Conservation (phyloP, 1,284 basidiomycete species). For the Tilletia indica region DNA sequence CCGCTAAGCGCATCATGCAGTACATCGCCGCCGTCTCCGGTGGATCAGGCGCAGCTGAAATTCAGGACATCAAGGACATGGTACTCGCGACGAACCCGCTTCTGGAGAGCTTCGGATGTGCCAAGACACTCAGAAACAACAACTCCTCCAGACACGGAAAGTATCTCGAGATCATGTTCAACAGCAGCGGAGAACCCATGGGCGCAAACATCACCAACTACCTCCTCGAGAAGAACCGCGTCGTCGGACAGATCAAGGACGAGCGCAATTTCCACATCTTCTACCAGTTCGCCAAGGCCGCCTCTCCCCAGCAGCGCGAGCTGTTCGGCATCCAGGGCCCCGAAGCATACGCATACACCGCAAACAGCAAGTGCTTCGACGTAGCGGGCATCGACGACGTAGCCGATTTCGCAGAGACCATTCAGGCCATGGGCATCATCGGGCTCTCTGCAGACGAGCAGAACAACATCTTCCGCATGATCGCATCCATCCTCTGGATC, state of each 20-base stretch:
- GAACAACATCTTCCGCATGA: slow-evolving; percentile 86
- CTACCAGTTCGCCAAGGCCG: slow-evolving; percentile 98
- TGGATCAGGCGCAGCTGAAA: slow-evolving; percentile 67
- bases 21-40: slow-evolving; percentile 97
- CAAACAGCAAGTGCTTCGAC: slow-evolving; percentile 83
- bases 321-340: slow-evolving; percentile 94
- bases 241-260: slow-evolving; percentile 92
- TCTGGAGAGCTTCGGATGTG: slow-evolving; percentile 96
- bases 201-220: slow-evolving; percentile 99
- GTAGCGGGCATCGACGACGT: slow-evolving; percentile 88
- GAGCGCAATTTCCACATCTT: slow-evolving; percentile 99
- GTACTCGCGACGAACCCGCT: slow-evolving; percentile 98
- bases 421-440: slow-evolving; percentile 92
- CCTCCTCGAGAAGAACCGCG: slow-evolving; percentile 89
- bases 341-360: slow-evolving; percentile 91
- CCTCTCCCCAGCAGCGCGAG: slow-evolving; percentile 83
- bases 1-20: slow-evolving; percentile 81
- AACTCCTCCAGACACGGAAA: slow-evolving; percentile 99
- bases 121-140: slow-evolving; percentile 97
- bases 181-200: slow-evolving; percentile 83
- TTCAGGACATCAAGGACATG: slow-evolving; percentile 99
- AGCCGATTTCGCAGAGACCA: slow-evolving; percentile 81
- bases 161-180: slow-evolving; percentile 99
- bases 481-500: slow-evolving; percentile 90
- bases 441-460: slow-evolving; percentile 83